phyloP scores from a whole-genome alignment of 768 basidiomycete species.

The Naganishia vaughanmartiniae region DNA sequence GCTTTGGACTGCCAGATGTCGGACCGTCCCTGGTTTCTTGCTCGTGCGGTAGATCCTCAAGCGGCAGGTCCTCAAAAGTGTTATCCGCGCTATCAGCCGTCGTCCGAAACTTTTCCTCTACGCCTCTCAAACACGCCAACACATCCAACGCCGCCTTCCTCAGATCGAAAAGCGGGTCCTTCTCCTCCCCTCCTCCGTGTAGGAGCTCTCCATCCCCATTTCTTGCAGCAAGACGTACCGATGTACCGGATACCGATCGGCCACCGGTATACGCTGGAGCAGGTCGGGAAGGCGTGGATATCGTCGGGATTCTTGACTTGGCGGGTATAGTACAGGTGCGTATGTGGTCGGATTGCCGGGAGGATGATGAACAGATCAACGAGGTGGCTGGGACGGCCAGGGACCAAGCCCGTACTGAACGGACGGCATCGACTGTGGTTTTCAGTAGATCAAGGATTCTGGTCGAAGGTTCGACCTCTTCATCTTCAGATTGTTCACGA shows the following conservation, averaged over 20 bases:
- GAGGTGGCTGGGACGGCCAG: conserved; percentile 39
- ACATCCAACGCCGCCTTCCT: conserved; percentile 79
- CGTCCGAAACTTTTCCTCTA: conserved; percentile 75
- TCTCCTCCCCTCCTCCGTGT: conserved; percentile 1
- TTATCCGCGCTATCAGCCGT: conserved; percentile 46
- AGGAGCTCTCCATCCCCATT: neutral
- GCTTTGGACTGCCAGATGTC: neutral
- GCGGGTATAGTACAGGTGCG: neutral
- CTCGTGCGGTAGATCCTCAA: neutral
- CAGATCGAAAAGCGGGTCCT: conserved; percentile 63
- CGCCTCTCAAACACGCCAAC: conserved; percentile 68
- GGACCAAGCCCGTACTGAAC: conserved; percentile 74
- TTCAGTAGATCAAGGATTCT: conserved; percentile 73
- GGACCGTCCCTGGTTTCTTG: neutral
- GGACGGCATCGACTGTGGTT: conserved; percentile 73
- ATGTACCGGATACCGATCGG: conserved; percentile 31
- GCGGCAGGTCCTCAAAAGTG: neutral
- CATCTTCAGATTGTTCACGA: neutral
- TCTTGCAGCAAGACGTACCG: neutral
- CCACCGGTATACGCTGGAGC: conserved; percentile 24
- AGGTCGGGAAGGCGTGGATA: conserved; percentile 48
- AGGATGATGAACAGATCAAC: conserved; percentile 25
- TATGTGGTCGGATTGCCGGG: neutral
- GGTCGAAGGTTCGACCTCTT: conserved; percentile 40
- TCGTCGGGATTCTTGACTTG: conserved; percentile 25